Base-by-base conservation (phyloP, 345 rosid genomes). In the Ceriops tagal region DNA sequence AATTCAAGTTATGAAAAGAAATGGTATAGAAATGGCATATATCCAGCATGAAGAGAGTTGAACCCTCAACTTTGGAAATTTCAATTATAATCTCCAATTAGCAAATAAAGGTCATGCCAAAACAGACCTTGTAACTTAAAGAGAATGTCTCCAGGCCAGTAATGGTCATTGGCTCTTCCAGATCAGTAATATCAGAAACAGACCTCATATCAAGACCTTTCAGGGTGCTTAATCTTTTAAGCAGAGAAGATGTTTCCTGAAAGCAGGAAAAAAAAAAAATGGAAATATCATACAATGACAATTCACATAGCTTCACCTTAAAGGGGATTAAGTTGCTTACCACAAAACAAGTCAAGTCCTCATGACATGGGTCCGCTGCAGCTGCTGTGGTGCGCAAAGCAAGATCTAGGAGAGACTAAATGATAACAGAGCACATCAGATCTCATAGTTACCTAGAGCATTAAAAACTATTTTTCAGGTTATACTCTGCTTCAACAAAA, bases 81-180 rank as follows among this genome's bases (percentile, higher is more conserved):
- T 21, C 59, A 56, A 4, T 56, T 56, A 56, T 56, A 27, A 56
- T 56, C 31, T 56, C 6, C 59, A 56, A 16, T 24, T 9, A 56
- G 26, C 28, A 56, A 56, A 56, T 58, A 58, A 62, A 37, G 15
- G 27, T 35, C n/a, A 62, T 30, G 64, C 13, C 61, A 66, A 47
- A 35, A 24, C 67, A 73, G 61, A 89, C 99, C 99, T 90, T 95
- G 83, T 92, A 92, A 85, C 96, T 90, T 83, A 95, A 88, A 73
- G 90, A 87, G 82, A 95, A 95, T 56, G 98, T 95, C 75, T 92
- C 98, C 73, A 95, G 92, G 72, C 98, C 99, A 47, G 93, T 95
- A 68, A 92, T 83, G 87, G 82, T 87, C 74, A 86, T 74, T 56
- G 85, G 88, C 79, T 87, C 93, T 65, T 89, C 96, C 53, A 81